Evolutionary conservation across 2,329 filamentous ascomycete species (phyloP), one percentile per base, ranked within the genome.

Genomic region (Colletotrichum australisinense): DNA sequence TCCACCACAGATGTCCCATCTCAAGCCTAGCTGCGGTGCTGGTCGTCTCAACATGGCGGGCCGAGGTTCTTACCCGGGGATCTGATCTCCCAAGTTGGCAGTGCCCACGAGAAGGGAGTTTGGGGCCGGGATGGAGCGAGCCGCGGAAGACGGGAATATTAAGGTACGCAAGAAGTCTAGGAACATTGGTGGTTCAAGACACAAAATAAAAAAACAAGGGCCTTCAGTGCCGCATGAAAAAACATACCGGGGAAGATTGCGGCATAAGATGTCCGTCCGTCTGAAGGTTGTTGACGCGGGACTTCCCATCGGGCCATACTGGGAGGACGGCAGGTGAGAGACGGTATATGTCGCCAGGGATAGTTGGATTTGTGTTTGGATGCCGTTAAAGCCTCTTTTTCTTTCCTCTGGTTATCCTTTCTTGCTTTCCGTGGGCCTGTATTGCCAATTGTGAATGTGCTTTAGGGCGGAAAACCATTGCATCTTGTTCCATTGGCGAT

Each of bases 241-340:
- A n/a, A n/a, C 16, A 28, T 19, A 5, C 35, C 22, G 35, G 58
- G 24, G 24, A 26, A 16, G 16, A 52, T 24, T 26, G 57, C 57
- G 52, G 24, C 58, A 32, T 7, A 28, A 55, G 12, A 42, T 42
- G 24, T 53, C 28, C 49, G 53, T 60, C 70, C 70, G 59, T 73
- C 66, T 56, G 70, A 73, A 69, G 55, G 66, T 63, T 16, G 26
- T 49, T 19, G 70, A 52, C 67, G 49, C 66, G 55, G 55, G 66
- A 69, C 60, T 64, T 70, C 42, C 70, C 60, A 62, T n/a, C 59
- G 55, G 46, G 26, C 67, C 60, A 65, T 64, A 22, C 30, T 49
- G 38, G 57, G 24, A 59, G 30, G 26, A 28, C 42, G 28, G 53
- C 24, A 24, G 16, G 53, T 57, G 53, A 42, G 46, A 46, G 6